These are phyloP conservation scores for Micractinium sp. DNA, from an alignment of 139 green algal genomes.

Conservation along the genomic window DNA sequence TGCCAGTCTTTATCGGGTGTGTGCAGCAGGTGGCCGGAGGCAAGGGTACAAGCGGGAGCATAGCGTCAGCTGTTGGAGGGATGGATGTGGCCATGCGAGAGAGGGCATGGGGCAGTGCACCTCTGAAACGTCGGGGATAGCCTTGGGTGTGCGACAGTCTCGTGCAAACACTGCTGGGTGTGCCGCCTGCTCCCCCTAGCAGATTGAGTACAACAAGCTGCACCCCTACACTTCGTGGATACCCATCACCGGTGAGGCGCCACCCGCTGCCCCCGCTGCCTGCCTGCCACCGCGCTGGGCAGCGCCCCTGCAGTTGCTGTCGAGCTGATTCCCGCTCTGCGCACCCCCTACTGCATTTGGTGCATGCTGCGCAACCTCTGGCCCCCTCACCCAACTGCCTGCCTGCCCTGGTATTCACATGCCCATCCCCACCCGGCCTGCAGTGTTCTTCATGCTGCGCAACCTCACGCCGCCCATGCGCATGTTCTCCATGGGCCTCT, in stretches of 20 bases:
- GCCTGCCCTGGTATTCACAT: background rate
- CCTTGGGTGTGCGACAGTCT: no score
- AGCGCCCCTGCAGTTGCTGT: background rate
- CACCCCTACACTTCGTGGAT: constrained; percentile 98
- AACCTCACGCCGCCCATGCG: constrained; percentile 85
- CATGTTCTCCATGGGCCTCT: constrained; percentile 73
- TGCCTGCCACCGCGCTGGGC: background rate
- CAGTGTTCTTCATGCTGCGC: constrained; percentile 81
- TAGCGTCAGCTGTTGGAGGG: no score
- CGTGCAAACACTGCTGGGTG: background rate
- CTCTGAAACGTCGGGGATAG: no score
- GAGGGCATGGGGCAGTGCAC: no score
- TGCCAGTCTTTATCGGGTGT: background rate
- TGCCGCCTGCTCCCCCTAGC: background rate
- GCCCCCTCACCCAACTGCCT: background rate
- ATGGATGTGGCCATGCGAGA: no score
- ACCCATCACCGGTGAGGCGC: constrained; percentile 77
- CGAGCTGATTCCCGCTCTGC: background rate
- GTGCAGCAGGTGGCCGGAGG: no score
- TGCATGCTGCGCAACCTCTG: background rate
- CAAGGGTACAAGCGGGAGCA: no score
- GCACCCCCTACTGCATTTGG: background rate
- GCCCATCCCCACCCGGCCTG: background rate
- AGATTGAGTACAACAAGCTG: constrained; percentile 88
- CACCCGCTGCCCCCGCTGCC: no score